Evolutionary conservation across 2,329 filamentous ascomycete species (phyloP).

Genomic region (Colletotrichum caudatum): DNA sequence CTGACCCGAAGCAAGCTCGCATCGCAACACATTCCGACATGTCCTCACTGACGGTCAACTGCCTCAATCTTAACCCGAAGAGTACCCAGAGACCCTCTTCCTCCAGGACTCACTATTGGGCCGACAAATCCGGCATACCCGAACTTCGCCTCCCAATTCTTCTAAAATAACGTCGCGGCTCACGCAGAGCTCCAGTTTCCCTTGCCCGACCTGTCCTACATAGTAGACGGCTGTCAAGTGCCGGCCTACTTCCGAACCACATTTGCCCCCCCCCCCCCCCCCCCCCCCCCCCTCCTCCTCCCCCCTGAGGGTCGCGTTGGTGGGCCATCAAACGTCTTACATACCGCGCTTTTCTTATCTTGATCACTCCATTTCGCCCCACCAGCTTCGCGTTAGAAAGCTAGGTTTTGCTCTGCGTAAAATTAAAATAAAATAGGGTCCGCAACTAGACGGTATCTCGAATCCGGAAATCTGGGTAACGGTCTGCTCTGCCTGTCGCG

Average conservation of each 20-base stretch:
- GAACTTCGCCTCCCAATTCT: conserved; percentile 24
- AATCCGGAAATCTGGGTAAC: conserved; percentile 32
- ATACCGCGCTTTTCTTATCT: conserved; percentile 35
- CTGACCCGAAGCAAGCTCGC: neutral
- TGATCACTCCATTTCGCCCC: conserved; percentile 31
- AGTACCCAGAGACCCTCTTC: conserved; percentile 8
- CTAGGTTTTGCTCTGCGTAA: conserved; percentile 27
- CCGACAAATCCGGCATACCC: conserved; percentile 22
- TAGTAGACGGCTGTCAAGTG: conserved; percentile 25
- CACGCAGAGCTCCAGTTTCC: conserved; percentile 32
- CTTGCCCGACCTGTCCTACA: conserved; percentile 33
- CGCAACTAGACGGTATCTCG: neutral
- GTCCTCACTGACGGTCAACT: conserved; percentile 15
- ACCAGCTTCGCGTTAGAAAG: conserved; percentile 37
- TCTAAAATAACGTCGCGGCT: conserved; percentile 14
- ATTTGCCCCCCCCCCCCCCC: conserved; percentile 28
- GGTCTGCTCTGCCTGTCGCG: conserved; percentile 15
- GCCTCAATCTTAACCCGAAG: conserved; percentile 21
- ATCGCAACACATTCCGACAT: conserved; percentile 1
- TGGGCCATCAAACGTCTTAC: conserved; percentile 32
- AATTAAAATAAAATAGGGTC: conserved; percentile 1
- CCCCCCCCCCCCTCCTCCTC: neutral
- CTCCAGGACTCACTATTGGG: conserved; percentile 20
- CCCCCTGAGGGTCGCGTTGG: conserved; percentile 31
- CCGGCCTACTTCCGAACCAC: conserved; percentile 39